A percentile compares a stretch with the other conserved stretches of the same genome.
Conservation (phyloP, 106 monocot genomes). For the Dactylorhiza incarnata region DNA sequence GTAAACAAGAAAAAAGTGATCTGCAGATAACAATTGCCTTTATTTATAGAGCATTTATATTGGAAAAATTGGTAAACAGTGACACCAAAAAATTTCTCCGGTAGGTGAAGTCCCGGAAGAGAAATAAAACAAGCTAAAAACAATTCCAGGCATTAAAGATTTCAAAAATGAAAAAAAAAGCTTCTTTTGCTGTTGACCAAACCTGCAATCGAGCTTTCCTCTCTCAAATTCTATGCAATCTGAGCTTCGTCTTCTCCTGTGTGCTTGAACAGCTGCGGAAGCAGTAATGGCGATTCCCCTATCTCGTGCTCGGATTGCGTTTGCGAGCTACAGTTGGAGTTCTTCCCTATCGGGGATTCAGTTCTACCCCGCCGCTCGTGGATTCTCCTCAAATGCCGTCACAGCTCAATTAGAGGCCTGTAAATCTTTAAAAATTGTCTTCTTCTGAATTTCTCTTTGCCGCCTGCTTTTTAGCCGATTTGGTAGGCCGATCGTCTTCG, state of each 20-base stretch:
- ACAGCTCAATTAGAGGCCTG: neutral
- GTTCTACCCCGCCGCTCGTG: neutral
- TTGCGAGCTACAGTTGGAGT: neutral
- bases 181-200: neutral
- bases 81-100: too few relatives aligned
- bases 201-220: too few relatives aligned
- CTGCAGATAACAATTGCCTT: too few relatives aligned
- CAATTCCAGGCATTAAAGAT: neutral
- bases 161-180: neutral
- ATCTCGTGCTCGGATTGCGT: neutral
- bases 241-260: too few relatives aligned
- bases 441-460: neutral
- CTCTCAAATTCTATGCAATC: too few relatives aligned
- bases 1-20: too few relatives aligned
- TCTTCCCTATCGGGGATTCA: neutral
- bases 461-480: neutral
- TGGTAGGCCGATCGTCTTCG: neutral
- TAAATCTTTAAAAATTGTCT: neutral
- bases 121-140: too few relatives aligned
- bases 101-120: too few relatives aligned
- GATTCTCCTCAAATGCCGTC: constrained; percentile 5
- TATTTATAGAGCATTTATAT: too few relatives aligned
- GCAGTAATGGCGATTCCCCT: neutral
- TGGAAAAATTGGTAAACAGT: too few relatives aligned
- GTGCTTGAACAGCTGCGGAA: too few relatives aligned